A percentile compares a stretch with the other conserved stretches of the same genome.
These are phyloP conservation scores for Linanthus parryae DNA, from an alignment of 148 eudicot genomes.

Conservation along the genomic window DNA sequence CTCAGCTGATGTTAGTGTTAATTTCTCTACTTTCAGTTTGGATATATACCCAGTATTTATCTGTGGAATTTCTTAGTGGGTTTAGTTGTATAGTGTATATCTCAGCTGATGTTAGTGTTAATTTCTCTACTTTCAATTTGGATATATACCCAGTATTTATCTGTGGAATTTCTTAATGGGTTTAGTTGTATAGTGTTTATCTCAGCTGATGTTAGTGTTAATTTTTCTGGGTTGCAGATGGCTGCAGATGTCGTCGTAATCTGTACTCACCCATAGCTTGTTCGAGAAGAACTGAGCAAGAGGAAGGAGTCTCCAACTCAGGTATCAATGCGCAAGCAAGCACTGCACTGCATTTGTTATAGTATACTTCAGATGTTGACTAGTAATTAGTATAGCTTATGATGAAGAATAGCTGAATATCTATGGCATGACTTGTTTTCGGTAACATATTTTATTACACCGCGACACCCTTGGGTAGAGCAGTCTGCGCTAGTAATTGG, in stretches of 20 bases:
- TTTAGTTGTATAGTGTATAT: neutral
- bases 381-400: too few relatives aligned
- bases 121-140: conserved; percentile 22
- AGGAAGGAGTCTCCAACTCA: conserved; percentile 45
- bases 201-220: neutral
- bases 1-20: neutral
- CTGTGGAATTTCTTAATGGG: neutral
- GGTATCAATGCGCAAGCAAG: conserved; percentile 24
- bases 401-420: too few relatives aligned
- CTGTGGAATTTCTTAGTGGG: neutral
- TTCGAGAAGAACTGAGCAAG: conserved; percentile 47
- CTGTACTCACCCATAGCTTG: conserved; percentile 18
- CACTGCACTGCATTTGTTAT: neutral
- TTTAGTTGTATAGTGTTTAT: neutral
- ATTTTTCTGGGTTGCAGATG: conserved; percentile 25
- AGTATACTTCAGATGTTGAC: too few relatives aligned
- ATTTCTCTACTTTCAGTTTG: conserved; percentile 1
- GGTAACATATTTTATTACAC: too few relatives aligned
- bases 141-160: conserved; percentile 9
- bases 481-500: too few relatives aligned
- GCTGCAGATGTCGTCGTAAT: conserved; percentile 11
- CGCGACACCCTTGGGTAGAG: too few relatives aligned
- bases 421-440: too few relatives aligned
- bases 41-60: neutral
- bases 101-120: neutral